Conservation (phyloP, 2,329 filamentous ascomycete genomes). For the Nigrospora osmanthi region DNA sequence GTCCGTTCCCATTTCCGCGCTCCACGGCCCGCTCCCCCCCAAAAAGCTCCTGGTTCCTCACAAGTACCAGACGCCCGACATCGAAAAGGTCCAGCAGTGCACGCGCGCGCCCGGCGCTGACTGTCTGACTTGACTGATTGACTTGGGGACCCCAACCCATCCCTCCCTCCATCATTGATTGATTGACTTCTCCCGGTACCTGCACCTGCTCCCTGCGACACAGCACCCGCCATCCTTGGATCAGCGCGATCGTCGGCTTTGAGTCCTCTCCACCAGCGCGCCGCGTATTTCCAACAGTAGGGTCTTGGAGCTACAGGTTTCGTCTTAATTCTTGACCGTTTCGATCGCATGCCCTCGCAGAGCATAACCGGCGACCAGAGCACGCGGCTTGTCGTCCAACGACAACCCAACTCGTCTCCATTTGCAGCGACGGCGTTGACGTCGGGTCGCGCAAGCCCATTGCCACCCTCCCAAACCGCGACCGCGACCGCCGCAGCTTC, state of each 20-base stretch:
- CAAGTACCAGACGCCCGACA: too few species aligned
- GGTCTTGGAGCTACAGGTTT: background rate
- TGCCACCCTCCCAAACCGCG: constrained; percentile 9
- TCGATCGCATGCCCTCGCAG: background rate
- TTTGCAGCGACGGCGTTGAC: constrained; percentile 13
- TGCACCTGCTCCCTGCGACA: constrained; percentile 8
- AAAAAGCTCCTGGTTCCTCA: too few species aligned
- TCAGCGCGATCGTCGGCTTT: constrained; percentile 20
- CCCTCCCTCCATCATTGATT: constrained; percentile 1
- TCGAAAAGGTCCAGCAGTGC: background rate
- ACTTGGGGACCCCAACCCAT: too few species aligned
- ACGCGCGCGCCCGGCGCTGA: background rate
- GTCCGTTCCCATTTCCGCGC: too few species aligned
- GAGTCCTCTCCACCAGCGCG: constrained; percentile 7
- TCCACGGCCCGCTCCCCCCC: too few species aligned
- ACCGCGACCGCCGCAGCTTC: background rate
- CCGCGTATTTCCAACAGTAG: constrained; percentile 3
- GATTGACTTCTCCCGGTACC: constrained; percentile 1
- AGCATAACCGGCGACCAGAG: constrained; percentile 18
- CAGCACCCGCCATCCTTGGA: constrained; percentile 11
- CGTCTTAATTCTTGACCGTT: too few species aligned
- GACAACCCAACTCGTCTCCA: constrained; percentile 5
- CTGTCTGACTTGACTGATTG: too few species aligned
- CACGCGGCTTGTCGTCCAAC: constrained; percentile 1
- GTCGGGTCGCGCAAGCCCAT: constrained; percentile 14